Base-by-base conservation (phyloP, 768 basidiomycete genomes). In the Coprinopsis sp. region DNA sequence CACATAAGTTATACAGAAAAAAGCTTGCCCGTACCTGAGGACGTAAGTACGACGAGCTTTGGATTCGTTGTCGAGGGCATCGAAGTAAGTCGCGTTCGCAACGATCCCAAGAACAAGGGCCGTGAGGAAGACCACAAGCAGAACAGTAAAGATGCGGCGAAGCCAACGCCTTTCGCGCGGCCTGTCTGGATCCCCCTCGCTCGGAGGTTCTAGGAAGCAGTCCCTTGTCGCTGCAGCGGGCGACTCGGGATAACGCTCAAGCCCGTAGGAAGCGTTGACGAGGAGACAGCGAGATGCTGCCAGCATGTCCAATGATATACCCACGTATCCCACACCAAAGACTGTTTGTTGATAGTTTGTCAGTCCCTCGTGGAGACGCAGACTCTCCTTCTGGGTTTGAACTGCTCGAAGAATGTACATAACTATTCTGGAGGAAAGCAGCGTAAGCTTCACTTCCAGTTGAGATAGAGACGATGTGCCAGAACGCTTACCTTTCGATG, bases 401-500 rank as follows among this genome's bases (percentile, higher is more conserved):
- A 21, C 37, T 6, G 60, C 60, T 21, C 60, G 52, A 12, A 61
- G 38, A 16, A 54, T 50, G 30, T 57, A 59, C 18, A 58, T 41
- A 24, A 61, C 50, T 10, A 51, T 48, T 43, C 62, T 63, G 23
- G 23, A 14, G 33, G 10, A 27, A 4, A 22, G 30, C n/a, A 8
- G 30, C n/a, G 30, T n/a, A 4, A 21, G n/a, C 16, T 22, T n/a
- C 14, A 36, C 13, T 27, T 28, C 28, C 14, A 6, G 14, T 2
- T 23, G n/a, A 7, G 3, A 10, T 10, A n/a, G 10, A 7, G 33
- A 21, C n/a, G 8, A 24, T 12, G 22, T 23, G 10, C 30, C 2
- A 19, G 48, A 18, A 23, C 24, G 23, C 25, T 36, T 27, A 72
- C 70, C 66, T 64, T 45, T 70, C 69, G 28, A 69, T 48, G 3